Conservation (phyloP, 768 basidiomycete species). For the Atractiella rhizophila region DNA sequence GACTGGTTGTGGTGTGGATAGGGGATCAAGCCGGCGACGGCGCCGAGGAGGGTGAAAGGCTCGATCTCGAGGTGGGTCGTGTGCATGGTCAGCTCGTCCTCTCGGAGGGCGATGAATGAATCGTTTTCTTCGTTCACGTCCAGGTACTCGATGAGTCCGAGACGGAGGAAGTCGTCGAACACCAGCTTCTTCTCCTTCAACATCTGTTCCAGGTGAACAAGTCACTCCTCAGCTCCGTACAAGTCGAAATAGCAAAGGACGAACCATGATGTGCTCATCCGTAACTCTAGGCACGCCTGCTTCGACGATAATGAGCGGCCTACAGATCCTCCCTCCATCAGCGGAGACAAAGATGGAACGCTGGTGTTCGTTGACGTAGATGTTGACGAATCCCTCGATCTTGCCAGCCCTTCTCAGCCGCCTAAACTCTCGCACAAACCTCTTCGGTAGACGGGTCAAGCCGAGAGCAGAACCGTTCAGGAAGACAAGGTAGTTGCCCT, state of each 20-base stretch:
- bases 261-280: constrained; percentile 50
- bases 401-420: constrained; percentile 72
- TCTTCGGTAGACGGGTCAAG: constrained; percentile 54
- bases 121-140: constrained; percentile 99
- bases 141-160: constrained; percentile 86
- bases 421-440: constrained; percentile 74
- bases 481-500: constrained; percentile 76
- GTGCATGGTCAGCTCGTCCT: constrained; percentile 47
- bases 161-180: constrained; percentile 80
- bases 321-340: constrained; percentile 91
- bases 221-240: background rate
- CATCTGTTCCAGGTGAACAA: constrained; percentile 26
- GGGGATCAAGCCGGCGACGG: constrained; percentile 91
- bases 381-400: constrained; percentile 83
- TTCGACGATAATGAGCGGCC: constrained; percentile 91
- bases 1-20: constrained; percentile 99
- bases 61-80: constrained; percentile 84
- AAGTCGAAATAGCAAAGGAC: constrained; percentile 11
- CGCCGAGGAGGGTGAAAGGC: constrained; percentile 89
- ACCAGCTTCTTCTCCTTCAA: constrained; percentile 51
- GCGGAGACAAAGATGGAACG: constrained; percentile 80
- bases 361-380: constrained; percentile 91
- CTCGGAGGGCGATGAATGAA: constrained; percentile 81
- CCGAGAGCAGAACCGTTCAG: constrained; percentile 93
- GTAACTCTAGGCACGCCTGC: constrained; percentile 48